Conservation (phyloP, 805 yeast species). For the Candida sanyiensis region DNA sequence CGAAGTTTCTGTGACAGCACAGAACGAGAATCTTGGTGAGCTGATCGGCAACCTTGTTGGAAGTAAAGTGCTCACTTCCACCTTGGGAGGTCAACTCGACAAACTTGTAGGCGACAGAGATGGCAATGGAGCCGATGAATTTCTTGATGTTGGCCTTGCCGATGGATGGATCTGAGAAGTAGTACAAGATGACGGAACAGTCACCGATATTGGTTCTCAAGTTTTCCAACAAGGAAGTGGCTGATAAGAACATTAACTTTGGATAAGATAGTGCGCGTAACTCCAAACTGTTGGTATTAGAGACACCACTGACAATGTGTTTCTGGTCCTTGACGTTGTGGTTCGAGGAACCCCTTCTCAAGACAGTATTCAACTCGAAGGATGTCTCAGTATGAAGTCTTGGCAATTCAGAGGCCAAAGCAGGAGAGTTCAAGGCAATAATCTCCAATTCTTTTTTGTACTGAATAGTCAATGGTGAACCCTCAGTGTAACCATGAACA, state of each 20-base stretch:
- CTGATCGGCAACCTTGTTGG: slow-evolving; percentile 59
- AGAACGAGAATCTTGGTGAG: slow-evolving; percentile 58
- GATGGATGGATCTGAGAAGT: slow-evolving; percentile 83
- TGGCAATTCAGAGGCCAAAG: slow-evolving; percentile 75
- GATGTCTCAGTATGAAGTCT: slow-evolving; percentile 87
- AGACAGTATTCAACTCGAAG: slow-evolving; percentile 82
- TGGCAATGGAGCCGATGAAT: slow-evolving; percentile 60
- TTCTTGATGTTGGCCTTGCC: slow-evolving; percentile 62
- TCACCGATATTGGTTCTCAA: slow-evolving; percentile 76
- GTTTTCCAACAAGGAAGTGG: slow-evolving; percentile 73
- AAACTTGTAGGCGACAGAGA: slow-evolving; percentile 52
- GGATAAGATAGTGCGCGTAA: slow-evolving; percentile 57
- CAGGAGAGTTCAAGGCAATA: slow-evolving; percentile 84
- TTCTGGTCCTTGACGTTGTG: slow-evolving; percentile 73
- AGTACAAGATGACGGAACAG: slow-evolving; percentile 68
- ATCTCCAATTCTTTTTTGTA: slow-evolving; percentile 46
- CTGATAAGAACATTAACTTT: slow-evolving; percentile 80
- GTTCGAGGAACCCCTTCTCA: slow-evolving; percentile 84
- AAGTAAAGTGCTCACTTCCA: slow-evolving; percentile 49
- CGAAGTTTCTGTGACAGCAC: slow-evolving; percentile 73
- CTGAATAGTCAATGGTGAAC: slow-evolving; percentile 47
- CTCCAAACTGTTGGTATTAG: slow-evolving; percentile 42
- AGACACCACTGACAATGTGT: slow-evolving; percentile 39
- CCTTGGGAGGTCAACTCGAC: slow-evolving; percentile 42
- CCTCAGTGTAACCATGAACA: slow-evolving; percentile 77